Evolutionary conservation across 441 rosid species (phyloP), one percentile per base, ranked within the genome.

Genomic region (Gossypium trilobum): DNA sequence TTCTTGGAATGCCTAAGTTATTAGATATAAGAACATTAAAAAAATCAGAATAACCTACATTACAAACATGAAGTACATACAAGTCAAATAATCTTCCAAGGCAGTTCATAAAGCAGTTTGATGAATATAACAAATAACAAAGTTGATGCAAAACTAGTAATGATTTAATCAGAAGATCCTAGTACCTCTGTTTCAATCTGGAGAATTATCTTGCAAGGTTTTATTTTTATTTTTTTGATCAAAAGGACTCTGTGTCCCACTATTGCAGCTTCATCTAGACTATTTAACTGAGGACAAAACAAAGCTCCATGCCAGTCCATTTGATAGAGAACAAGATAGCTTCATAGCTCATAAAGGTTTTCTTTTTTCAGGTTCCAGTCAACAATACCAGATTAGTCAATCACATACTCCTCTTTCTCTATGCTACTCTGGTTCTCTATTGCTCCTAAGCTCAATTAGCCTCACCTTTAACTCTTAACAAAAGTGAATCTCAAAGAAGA

Each of bases 1-100:
- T 86, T 82, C 93, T 86, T 42, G 94, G 89, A 74, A 93, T 88
- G 71, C 97, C 99, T 90, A 75, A 70, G 67, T 82, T 75, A 74
- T 58, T 44, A 64, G 66, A 61, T 44, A 76, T 5, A 68, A 48
- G 56, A 33, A 73, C 61, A 77, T 56, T 46, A 72, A 50, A 19
- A 69, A 74, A 25, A 25, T 50, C 31, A 56, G 7, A 55, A 54
- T 4, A 55, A 55, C 54, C 23, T 60, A 60, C 46, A 23, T 66
- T 66, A 31, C 27, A 52, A 6, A 13, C 17, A 51, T 52, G 16
- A 68, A 16, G 46, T 29, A 52, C 31, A 25, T 16, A 68, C 4
- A 68, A 10, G 48, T 31, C 10, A 29, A 68, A 52, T 68, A 17
- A 68, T 29, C 42, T 52, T 27, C 39, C 31, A 68, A 16, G 48